Percentiles rank a stretch among this genome's conserved stretches.
phyloP scores from a whole-genome alignment of 1,139 yeast species.

The Geotrichum carabidarum region DNA sequence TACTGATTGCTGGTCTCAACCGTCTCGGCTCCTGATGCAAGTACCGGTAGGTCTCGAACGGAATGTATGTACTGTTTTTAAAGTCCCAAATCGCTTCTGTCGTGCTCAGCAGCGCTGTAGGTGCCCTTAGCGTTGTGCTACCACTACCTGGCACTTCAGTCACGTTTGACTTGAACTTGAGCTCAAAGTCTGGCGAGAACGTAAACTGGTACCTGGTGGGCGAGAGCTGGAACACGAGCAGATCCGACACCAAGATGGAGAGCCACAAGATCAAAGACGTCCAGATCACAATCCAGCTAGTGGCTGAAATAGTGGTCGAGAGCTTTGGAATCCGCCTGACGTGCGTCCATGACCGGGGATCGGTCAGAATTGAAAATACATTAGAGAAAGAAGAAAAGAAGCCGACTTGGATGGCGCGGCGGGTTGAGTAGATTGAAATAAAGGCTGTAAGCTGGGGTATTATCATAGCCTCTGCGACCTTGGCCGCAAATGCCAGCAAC shows the following conservation, averaged over 20 bases:
- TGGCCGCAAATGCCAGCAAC: background rate
- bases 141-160: background rate
- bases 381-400: background rate
- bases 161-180: background rate
- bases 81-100: background rate
- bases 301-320: background rate
- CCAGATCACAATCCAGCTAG: background rate
- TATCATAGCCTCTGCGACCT: background rate
- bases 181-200: background rate
- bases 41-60: background rate
- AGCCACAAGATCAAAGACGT: background rate
- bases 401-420: background rate
- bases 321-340: background rate
- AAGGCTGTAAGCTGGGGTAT: background rate
- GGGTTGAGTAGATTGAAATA: background rate
- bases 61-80: background rate
- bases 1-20: background rate
- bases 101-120: background rate
- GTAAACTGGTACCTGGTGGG: background rate
- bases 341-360: background rate
- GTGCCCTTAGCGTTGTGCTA: background rate
- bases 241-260: background rate
- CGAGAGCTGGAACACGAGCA: background rate
- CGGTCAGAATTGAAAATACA: background rate
- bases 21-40: background rate